These are phyloP conservation scores for Lolium rigidum DNA, from an alignment of 176 grass and related monocot genomes.

Conservation along the genomic window DNA sequence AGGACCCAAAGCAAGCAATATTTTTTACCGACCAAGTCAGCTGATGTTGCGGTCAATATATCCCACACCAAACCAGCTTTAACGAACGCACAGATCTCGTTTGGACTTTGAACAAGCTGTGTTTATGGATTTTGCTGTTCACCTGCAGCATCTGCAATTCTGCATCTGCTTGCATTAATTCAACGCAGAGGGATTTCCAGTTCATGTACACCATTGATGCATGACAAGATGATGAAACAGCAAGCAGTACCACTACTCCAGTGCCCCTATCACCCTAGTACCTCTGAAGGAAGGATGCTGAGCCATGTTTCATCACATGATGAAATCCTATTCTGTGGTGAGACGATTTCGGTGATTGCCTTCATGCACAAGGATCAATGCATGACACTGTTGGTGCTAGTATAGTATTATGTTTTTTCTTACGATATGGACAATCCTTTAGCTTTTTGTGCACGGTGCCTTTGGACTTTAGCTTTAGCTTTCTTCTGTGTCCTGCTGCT, in stretches of 20 bases:
- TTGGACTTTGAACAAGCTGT: neutral
- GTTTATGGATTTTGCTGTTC: constrained; percentile 17
- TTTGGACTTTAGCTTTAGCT: constrained; percentile 46
- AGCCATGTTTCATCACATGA: constrained; percentile 1
- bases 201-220: neutral
- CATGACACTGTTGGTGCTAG: constrained; percentile 25
- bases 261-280: neutral
- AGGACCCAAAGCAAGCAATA: neutral
- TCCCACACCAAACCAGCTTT: neutral
- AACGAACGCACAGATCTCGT: neutral
- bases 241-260: neutral
- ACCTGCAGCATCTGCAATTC: neutral
- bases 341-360: neutral
- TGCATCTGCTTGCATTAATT: neutral
- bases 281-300: neutral
- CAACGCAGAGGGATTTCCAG: neutral
- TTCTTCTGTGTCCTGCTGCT: constrained; percentile 17
- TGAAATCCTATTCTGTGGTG: neutral
- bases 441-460: constrained; percentile 40
- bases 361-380: constrained; percentile 42
- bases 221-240: neutral
- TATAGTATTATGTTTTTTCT: neutral
- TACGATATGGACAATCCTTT: neutral
- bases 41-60: neutral
- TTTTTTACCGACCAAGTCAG: neutral